Conservation (phyloP, 192 early-diverging fungal genomes). For the Tieghemiomyces parasiticus region DNA sequence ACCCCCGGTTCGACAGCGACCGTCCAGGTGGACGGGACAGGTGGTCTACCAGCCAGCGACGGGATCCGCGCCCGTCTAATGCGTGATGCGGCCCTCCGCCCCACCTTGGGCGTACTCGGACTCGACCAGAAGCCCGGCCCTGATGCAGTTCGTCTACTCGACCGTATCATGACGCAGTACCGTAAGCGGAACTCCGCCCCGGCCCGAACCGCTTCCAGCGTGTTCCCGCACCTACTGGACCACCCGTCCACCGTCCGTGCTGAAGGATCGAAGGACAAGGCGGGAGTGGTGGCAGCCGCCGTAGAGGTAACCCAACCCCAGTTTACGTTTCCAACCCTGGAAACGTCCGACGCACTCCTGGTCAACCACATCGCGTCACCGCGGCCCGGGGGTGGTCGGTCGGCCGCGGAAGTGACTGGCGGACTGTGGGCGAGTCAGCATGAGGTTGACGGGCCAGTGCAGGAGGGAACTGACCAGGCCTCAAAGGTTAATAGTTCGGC, state of each 20-base stretch:
- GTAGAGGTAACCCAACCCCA: neutral
- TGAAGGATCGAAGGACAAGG: neutral
- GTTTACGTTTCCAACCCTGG: neutral
- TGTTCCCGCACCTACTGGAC: neutral
- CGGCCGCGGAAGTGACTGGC: neutral
- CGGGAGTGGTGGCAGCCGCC: neutral
- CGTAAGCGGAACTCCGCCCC: neutral
- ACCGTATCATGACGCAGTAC: constrained; percentile 5
- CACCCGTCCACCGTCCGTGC: neutral
- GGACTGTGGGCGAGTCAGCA: no score
- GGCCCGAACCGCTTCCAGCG: neutral
- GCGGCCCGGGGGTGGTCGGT: neutral
- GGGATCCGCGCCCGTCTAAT: neutral
- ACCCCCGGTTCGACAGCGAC: no score
- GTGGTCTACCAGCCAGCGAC: neutral
- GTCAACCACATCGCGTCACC: neutral
- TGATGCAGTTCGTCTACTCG: neutral
- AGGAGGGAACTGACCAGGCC: neutral
- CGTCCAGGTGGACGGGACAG: neutral
- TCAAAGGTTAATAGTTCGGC: neutral
- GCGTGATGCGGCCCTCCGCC: neutral
- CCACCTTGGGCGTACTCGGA: neutral
- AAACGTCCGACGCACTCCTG: neutral
- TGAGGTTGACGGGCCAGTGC: neutral
- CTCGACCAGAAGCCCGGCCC: neutral